Evolutionary conservation across 805 yeast species (phyloP), one percentile per base, ranked within the genome.

Genomic region (Lachancea waltii): DNA sequence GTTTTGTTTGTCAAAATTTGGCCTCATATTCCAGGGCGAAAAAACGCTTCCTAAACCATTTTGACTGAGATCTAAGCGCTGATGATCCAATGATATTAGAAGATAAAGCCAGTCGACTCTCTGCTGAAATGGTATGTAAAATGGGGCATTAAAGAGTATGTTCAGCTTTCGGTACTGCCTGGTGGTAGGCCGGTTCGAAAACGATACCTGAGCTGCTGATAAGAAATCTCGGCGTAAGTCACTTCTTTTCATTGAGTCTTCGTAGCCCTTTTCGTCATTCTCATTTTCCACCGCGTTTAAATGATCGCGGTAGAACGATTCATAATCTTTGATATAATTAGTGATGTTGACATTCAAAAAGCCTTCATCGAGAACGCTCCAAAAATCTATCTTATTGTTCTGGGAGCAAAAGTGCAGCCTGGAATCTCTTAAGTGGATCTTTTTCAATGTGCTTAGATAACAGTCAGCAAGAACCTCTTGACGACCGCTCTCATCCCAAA

Each of bases 81-180:
- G 54, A 42, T 67, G 64, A 50, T 86, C 95, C 8, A 66, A 44
- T 3, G 67, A 70, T 25, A 85, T 73, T 39, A 85, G 66, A 8
- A 66, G 57, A 43, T 82, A 84, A 53, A 90, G 85, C 1, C 85
- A 66, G 35, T 70, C 72, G 0, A 85, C 96, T 33, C 98, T 68
- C 23, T 74, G 72, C 17, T 72, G 70, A 57, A 90, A 90, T 0
- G 85, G 77, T 5, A 90, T 68, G 63, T 87, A 81, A 54, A 84
- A 90, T 3, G 97, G 96, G 3, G 80, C 64, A 35, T 75, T 70
- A 1, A 72, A 65, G 32, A 85, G 67, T 0, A 89, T 63, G 31
- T 73, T 75, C 16, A 73, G 46, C 43, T 66, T 72, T 22, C 50
- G 44, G 21, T 50, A 41, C 38, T 50, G 49, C 25, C 54, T 53